phyloP scores from a whole-genome alignment of 2,329 filamentous ascomycete genomes.

The Monosporascus sp. region DNA sequence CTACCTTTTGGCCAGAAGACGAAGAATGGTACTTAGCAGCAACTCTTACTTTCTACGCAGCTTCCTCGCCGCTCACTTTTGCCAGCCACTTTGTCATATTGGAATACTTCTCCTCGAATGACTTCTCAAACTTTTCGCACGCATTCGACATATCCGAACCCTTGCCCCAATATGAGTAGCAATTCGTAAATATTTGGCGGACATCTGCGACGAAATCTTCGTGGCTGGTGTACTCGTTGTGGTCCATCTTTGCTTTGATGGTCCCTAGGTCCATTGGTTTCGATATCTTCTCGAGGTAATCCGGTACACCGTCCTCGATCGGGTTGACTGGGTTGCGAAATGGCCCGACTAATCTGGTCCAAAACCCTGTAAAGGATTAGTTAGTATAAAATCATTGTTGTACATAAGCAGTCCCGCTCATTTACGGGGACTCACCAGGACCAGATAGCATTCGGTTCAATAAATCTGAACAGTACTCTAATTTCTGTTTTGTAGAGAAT shows the following conservation, averaged over 20 bases:
- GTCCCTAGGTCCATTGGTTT: constrained; percentile 58
- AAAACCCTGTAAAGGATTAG: constrained; percentile 45
- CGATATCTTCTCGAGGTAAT: constrained; percentile 57
- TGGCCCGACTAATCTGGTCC: constrained; percentile 59
- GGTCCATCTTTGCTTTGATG: constrained; percentile 56
- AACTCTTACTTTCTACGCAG: constrained; percentile 8
- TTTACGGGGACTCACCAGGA: constrained; percentile 39
- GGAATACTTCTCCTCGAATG: constrained; percentile 53
- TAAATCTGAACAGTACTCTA: constrained; percentile 55
- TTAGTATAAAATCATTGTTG: background rate
- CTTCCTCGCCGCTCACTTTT: constrained; percentile 45
- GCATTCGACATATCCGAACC: constrained; percentile 49
- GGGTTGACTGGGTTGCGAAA: constrained; percentile 58
- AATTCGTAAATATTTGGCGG: constrained; percentile 58
- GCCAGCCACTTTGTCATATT: constrained; percentile 56
- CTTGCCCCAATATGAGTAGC: constrained; percentile 58
- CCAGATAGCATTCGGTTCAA: constrained; percentile 56
- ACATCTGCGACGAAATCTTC: constrained; percentile 53
- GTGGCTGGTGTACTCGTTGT: constrained; percentile 43
- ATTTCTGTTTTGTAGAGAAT: constrained; percentile 38
- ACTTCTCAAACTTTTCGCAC: constrained; percentile 53
- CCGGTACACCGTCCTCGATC: constrained; percentile 50
- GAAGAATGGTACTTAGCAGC: no score
- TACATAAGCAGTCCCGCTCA: no score
- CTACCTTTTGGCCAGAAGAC: no score